phyloP scores from a whole-genome alignment of 2,329 filamentous ascomycete genomes.

The Diatrype stigma region DNA sequence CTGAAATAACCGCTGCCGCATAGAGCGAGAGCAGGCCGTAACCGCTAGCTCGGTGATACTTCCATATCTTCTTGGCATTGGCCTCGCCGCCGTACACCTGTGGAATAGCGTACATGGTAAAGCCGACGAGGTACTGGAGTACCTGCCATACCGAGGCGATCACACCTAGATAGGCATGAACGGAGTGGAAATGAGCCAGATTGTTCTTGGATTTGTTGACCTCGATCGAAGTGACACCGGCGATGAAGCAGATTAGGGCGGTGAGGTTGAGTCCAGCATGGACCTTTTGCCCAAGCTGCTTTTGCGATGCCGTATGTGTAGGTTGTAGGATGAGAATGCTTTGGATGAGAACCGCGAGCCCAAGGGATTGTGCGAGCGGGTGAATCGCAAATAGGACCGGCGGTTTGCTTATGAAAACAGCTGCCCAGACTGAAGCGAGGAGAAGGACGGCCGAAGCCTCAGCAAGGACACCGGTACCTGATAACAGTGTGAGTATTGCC shows the following conservation, averaged over 20 bases:
- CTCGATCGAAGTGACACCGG: conserved; percentile 69
- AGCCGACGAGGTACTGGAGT: conserved; percentile 72
- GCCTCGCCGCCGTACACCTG: conserved; percentile 72
- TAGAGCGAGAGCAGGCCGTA: conserved; percentile 70
- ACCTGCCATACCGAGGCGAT: conserved; percentile 66
- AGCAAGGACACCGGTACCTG: conserved; percentile 77
- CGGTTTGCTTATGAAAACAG: conserved; percentile 59
- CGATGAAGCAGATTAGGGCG: conserved; percentile 56
- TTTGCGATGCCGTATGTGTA: conserved; percentile 72
- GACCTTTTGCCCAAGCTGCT: conserved; percentile 52
- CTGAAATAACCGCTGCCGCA: conserved; percentile 68
- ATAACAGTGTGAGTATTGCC: conserved; percentile 27
- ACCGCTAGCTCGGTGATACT: conserved; percentile 78
- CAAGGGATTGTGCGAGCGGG: conserved; percentile 66
- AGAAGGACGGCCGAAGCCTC: conserved; percentile 77
- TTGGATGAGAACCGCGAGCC: conserved; percentile 71
- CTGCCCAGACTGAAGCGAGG: conserved; percentile 70
- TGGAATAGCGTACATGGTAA: conserved; percentile 77
- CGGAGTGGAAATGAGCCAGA: conserved; percentile 71
- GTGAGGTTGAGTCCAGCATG: conserved; percentile 70
- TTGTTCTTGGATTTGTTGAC: conserved; percentile 73
- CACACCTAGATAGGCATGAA: conserved; percentile 80
- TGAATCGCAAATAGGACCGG: conserved; percentile 85
- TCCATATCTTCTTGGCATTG: conserved; percentile 79
- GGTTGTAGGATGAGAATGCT: conserved; percentile 84